Evolutionary conservation across 1,284 basidiomycete species (phyloP), one percentile per base, ranked within the genome.

Genomic region (Paramarasmius palmivorus): DNA sequence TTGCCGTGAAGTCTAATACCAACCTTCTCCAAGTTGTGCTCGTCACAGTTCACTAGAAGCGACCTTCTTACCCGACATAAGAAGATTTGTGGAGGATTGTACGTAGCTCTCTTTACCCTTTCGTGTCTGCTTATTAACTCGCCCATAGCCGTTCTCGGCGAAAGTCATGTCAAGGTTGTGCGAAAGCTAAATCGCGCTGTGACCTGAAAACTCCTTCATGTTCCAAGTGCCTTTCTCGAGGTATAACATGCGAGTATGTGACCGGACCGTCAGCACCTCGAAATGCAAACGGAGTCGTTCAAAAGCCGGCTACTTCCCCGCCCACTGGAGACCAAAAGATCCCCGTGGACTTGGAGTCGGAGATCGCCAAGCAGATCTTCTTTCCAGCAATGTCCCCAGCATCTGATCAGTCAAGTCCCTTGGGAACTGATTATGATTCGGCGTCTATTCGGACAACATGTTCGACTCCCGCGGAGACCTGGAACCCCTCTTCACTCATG

Each of bases 41-140:
- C 72, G 40, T 76, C 80, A 12, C 75, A 82, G 61, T 84, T 84
- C 58, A 83, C 81, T 35, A 70, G 81, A 53, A 83, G 81, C 56
- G 82, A 84, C 61, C 71, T 84, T 22, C 71, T 84, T 20, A 79
- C 79, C 22, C 70, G 81, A 54, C 81, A 84, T 62, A 81, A 77
- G 62, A 73, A 78, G 48, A 81, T 76, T 32, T 83, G 81, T 57
- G 77, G 79, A 14, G 79, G 82, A 54, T 71, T 73, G 81, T 82
- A 67, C 60, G 80, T 75, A n/a, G 12, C 29, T 12, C 23, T 14
- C 8, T 29, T 46, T 17, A 26, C 9, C 2, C 2, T 7, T 17
- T 7, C n/a, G n/a, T 8, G 14, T 17, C 25, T n/a, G 14, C n/a
- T 32, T n/a, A 23, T 32, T 29, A 29, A 26, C 3, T 10, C 15